phyloP scores from a whole-genome alignment of 2,329 filamentous ascomycete genomes.

The Eurotiales sp. region DNA sequence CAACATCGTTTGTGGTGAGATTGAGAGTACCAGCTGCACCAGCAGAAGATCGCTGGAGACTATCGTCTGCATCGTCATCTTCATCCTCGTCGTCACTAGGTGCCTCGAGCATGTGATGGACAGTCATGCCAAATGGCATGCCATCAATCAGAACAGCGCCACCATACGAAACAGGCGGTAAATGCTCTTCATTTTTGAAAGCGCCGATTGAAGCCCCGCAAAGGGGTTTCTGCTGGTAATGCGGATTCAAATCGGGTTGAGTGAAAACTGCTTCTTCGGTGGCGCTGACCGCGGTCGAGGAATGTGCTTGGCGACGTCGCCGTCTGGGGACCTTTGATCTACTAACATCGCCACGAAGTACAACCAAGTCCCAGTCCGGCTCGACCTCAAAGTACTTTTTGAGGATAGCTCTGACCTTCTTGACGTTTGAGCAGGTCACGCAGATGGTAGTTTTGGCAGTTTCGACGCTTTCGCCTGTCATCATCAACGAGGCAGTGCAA shows the following conservation, averaged over 20 bases:
- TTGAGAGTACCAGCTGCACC: constrained; percentile 27
- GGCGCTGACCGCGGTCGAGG: constrained; percentile 24
- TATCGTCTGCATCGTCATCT: constrained; percentile 30
- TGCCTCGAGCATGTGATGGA: constrained; percentile 88
- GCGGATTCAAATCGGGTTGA: constrained; percentile 56
- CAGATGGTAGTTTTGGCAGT: constrained; percentile 60
- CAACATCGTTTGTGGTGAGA: constrained; percentile 26
- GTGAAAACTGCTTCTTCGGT: constrained; percentile 25
- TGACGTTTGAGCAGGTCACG: constrained; percentile 58
- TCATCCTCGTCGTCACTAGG: constrained; percentile 52
- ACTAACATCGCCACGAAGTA: constrained; percentile 57
- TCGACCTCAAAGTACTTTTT: constrained; percentile 57
- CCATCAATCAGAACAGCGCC: constrained; percentile 82
- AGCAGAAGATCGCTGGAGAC: constrained; percentile 45
- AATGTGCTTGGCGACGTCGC: constrained; percentile 37
- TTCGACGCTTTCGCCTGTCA: constrained; percentile 56
- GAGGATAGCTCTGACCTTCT: constrained; percentile 56
- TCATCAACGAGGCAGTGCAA: constrained; percentile 58
- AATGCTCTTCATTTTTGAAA: constrained; percentile 76
- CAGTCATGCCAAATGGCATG: constrained; percentile 86
- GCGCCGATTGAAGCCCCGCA: constrained; percentile 93
- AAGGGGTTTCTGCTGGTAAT: constrained; percentile 71
- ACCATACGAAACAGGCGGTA: constrained; percentile 87
- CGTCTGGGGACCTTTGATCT: constrained; percentile 50
- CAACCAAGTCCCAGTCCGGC: constrained; percentile 56